Percentiles rank a stretch among this genome's conserved stretches.
These are phyloP conservation scores for Lippia alba DNA, from an alignment of 305 asterid genomes.

Conservation along the genomic window DNA sequence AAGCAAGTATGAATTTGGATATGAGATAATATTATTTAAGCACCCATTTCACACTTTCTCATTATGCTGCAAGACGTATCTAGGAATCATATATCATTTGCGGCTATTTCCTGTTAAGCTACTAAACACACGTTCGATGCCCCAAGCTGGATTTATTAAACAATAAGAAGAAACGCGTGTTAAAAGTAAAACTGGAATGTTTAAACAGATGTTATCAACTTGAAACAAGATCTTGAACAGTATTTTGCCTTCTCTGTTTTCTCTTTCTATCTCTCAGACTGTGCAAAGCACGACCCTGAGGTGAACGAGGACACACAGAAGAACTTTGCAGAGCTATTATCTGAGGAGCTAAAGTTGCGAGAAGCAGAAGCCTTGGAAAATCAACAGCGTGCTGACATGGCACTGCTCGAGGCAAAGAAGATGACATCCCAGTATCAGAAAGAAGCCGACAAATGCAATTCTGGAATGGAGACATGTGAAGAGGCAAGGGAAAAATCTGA, in stretches of 20 bases:
- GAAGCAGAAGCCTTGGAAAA: conserved; percentile 84
- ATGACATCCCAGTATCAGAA: conserved; percentile 92
- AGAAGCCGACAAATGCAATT: conserved; percentile 98
- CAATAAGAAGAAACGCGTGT: no score
- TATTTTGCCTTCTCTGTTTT: conserved; percentile 4
- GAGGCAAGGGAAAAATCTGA: conserved; percentile 94
- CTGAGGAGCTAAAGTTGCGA: conserved; percentile 85
- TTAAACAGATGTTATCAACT: no score
- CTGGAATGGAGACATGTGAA: conserved; percentile 98
- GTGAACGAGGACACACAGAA: conserved; percentile 84
- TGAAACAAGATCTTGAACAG: no score
- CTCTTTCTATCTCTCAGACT: conserved; percentile 50
- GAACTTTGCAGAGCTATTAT: conserved; percentile 81
- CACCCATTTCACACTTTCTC: not conserved
- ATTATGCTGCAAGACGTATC: not conserved
- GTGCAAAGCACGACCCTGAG: conserved; percentile 88
- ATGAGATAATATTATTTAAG: not conserved
- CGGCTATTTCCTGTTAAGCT: no score
- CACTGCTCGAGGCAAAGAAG: conserved; percentile 90
- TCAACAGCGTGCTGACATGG: conserved; percentile 87
- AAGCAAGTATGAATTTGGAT: not conserved
- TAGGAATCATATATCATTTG: not conserved
- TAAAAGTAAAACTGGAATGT: no score
- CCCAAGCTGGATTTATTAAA: no score
- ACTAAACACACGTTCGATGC: no score